A percentile compares a stretch with the other conserved stretches of the same genome.
These are phyloP conservation scores for Primulina eburnea DNA, from an alignment of 257 asterid genomes.

Conservation along the genomic window DNA sequence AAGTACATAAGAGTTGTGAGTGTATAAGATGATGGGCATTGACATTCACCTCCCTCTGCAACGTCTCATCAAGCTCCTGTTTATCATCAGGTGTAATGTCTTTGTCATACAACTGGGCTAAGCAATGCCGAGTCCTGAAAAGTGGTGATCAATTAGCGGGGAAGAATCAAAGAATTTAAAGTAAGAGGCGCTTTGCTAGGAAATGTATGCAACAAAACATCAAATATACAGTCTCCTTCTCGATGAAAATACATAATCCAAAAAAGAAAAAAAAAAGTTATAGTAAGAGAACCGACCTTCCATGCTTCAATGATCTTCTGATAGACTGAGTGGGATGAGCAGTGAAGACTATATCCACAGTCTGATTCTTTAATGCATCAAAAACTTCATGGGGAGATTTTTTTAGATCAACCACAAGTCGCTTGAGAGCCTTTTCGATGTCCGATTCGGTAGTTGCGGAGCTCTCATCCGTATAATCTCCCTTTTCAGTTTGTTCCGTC, in stretches of 20 bases:
- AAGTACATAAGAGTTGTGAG: background rate
- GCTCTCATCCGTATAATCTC: constrained; percentile 55
- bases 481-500: constrained; percentile 50
- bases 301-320: constrained; percentile 57
- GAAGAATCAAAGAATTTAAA: background rate
- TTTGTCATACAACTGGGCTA: constrained; percentile 42
- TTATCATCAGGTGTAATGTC: constrained; percentile 62
- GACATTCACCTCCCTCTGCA: constrained; percentile 54
- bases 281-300: constrained; percentile 33
- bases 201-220: too few species aligned
- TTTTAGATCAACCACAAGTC: constrained; percentile 47
- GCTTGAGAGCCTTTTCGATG: constrained; percentile 58
- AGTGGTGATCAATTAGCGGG: background rate
- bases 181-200: background rate
- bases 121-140: constrained; percentile 54
- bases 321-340: constrained; percentile 65
- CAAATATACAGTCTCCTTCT: too few species aligned
- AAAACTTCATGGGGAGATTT: constrained; percentile 58
- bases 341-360: constrained; percentile 56
- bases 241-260: too few species aligned
- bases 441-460: constrained; percentile 60
- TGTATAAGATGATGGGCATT: constrained; percentile 11
- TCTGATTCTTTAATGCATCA: constrained; percentile 60
- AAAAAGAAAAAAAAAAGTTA: too few species aligned
- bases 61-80: constrained; percentile 52